Percentiles rank a stretch among this genome's conserved stretches.
Evolutionary conservation across 2,329 filamentous ascomycete genomes (phyloP).

Genomic region (Microsporum audouinii): DNA sequence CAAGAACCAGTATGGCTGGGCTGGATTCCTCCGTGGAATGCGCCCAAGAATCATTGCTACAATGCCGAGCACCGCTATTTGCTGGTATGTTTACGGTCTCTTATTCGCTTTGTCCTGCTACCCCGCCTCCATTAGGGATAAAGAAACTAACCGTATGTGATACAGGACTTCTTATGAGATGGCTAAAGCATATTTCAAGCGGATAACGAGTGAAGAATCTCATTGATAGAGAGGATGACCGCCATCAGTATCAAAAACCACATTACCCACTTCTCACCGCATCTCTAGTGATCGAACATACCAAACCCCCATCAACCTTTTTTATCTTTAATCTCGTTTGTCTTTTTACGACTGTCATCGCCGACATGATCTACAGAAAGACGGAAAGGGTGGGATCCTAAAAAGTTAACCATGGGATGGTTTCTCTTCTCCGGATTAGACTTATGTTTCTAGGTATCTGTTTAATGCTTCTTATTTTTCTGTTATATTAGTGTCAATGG

Average conservation of each 20-base stretch:
- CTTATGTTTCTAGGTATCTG: slow-evolving; percentile 4
- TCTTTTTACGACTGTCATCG: background rate
- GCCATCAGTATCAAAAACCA: background rate
- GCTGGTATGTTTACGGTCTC: slow-evolving; percentile 54
- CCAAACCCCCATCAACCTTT: background rate
- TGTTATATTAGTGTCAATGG: background rate
- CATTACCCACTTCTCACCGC: background rate
- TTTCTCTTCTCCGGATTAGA: slow-evolving; percentile 3
- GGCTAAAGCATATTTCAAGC: slow-evolving; percentile 54
- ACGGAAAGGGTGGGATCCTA: slow-evolving; percentile 2
- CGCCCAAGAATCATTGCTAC: slow-evolving; percentile 86
- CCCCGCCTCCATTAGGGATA: background rate
- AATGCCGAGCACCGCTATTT: slow-evolving; percentile 99
- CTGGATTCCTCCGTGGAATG: slow-evolving; percentile 87
- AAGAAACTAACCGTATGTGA: background rate
- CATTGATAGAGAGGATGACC: background rate
- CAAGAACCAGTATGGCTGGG: slow-evolving; percentile 68
- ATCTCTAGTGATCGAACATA: background rate
- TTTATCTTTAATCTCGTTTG: background rate
- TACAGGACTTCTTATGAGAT: slow-evolving; percentile 54
- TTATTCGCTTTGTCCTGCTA: background rate
- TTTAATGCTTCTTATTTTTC: background rate
- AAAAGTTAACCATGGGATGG: slow-evolving; percentile 1
- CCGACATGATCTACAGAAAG: slow-evolving; percentile 1
- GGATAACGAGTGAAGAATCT: slow-evolving; percentile 1